Evolutionary conservation across 2,329 filamentous ascomycete species (phyloP), one percentile per base, ranked within the genome.

Genomic region (Verticillium alfalfae): DNA sequence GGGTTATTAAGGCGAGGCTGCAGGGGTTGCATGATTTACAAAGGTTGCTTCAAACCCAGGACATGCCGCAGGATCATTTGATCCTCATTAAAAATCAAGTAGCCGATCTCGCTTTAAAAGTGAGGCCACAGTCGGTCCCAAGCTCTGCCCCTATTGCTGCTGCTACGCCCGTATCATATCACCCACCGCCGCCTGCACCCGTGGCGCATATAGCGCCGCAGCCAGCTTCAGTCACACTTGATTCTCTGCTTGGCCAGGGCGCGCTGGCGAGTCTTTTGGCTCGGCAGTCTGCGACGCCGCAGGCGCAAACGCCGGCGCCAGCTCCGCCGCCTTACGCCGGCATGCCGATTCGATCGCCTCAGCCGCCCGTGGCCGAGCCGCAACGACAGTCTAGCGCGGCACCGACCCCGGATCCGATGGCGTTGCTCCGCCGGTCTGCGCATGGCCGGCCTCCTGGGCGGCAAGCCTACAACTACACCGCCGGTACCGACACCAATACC

Each of bases 1-100:
- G 82, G 76, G 85, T 87, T 76, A 83, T 92, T 72, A 89, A 92
- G 73, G 88, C 86, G 71, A 91, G 90, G 77, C 80, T 97, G 71
- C 91, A 92, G 78, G 92, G 93, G 65, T 85, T 97, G 68, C 80
- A 93, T 76, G 91, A 95, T 75, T 84, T 98, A 66, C 92, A 96
- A 78, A 87, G 83, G 67, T 85, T 94, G 67, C 80, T 97, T 71
- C 87, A 91, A 74, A 88, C 83, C 68, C 90, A 92, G 75, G 88
- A 88, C 71, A 82, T 97, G 73, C 89, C 89, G 63, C 87, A 88
- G 69, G 88, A 93, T 71, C 91, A 96, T 78, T 84, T 97, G 72
- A 87, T 90, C 76, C 86, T 90, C 74, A 90, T 97, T 76, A 91
- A 89, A 76, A 88, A 89, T 73, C 92, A 95, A 84, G 88, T 97